Conservation (phyloP, 2,329 filamentous ascomycete species). For the Trichoderma simmonsii region DNA sequence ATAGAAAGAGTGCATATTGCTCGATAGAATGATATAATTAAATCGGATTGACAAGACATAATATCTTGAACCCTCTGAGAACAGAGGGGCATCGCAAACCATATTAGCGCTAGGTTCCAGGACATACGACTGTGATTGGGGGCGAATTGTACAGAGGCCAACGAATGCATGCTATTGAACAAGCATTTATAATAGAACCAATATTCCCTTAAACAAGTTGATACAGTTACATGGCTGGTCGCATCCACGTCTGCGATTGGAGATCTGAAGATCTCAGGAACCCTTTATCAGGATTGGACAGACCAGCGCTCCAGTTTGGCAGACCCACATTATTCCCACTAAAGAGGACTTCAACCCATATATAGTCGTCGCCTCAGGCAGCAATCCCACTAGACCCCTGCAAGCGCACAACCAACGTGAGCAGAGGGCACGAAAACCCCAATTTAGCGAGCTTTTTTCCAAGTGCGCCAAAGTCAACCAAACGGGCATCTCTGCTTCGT, state of each 20-base stretch:
- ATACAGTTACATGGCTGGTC: background rate
- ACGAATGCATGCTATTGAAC: background rate
- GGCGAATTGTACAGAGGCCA: background rate
- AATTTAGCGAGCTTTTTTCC: constrained; percentile 35
- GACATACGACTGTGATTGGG: background rate
- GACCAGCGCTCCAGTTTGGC: background rate
- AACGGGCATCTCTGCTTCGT: constrained; percentile 7
- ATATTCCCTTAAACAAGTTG: rapidly evolving
- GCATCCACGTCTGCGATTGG: background rate
- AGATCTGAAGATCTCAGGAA: background rate
- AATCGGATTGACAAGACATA: background rate
- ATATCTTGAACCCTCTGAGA: background rate
- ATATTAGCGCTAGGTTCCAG: background rate
- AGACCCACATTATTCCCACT: background rate
- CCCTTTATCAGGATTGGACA: background rate
- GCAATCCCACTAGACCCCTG: background rate
- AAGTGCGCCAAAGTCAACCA: constrained; percentile 10
- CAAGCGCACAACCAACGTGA: constrained; percentile 20
- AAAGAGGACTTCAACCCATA: background rate
- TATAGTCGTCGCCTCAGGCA: background rate
- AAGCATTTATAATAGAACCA: background rate
- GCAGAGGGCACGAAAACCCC: constrained; percentile 41
- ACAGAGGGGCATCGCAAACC: background rate
- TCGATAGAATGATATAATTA: background rate
- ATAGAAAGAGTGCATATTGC: background rate